Evolutionary conservation across 2,329 filamentous ascomycete species (phyloP).

Genomic region (Stemphylium beticola): DNA sequence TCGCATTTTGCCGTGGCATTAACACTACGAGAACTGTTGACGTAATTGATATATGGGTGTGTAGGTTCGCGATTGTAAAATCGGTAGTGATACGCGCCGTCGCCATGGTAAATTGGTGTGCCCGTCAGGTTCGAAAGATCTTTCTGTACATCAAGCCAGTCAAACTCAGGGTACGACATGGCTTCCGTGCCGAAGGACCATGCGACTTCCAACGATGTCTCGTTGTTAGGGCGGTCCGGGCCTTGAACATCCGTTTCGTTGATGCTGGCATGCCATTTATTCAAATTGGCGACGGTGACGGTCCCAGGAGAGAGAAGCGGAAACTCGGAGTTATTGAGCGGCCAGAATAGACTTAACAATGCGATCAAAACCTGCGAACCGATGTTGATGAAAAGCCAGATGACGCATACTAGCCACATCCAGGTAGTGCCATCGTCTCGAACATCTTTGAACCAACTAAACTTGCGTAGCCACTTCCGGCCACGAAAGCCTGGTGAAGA

Average conservation of each 20-base stretch:
- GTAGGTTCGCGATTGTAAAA: constrained; percentile 44
- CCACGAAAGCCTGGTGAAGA: constrained; percentile 38
- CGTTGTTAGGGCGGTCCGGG: constrained; percentile 8
- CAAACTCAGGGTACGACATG: constrained; percentile 28
- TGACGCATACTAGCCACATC: constrained; percentile 42
- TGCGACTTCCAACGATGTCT: constrained; percentile 29
- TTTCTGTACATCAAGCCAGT: constrained; percentile 14
- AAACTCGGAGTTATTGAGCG: constrained; percentile 36
- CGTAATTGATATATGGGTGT: constrained; percentile 37
- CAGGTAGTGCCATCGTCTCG: constrained; percentile 39
- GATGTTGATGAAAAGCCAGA: constrained; percentile 44
- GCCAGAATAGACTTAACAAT: constrained; percentile 43
- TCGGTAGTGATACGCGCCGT: constrained; percentile 34
- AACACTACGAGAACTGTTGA: constrained; percentile 32
- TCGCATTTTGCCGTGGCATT: constrained; percentile 29
- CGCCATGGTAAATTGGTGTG: constrained; percentile 34
- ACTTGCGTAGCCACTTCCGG: constrained; percentile 29
- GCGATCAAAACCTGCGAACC: constrained; percentile 45
- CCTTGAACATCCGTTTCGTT: not conserved
- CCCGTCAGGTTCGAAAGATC: constrained; percentile 32
- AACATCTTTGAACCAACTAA: constrained; percentile 39
- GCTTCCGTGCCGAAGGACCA: constrained; percentile 42
- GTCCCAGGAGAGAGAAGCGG: constrained; percentile 37
- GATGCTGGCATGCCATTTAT: constrained; percentile 26
- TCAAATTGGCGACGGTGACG: constrained; percentile 36